These are phyloP conservation scores for Aspergillus diversus DNA, from an alignment of 495 filamentous ascomycete species.

Conservation along the genomic window DNA sequence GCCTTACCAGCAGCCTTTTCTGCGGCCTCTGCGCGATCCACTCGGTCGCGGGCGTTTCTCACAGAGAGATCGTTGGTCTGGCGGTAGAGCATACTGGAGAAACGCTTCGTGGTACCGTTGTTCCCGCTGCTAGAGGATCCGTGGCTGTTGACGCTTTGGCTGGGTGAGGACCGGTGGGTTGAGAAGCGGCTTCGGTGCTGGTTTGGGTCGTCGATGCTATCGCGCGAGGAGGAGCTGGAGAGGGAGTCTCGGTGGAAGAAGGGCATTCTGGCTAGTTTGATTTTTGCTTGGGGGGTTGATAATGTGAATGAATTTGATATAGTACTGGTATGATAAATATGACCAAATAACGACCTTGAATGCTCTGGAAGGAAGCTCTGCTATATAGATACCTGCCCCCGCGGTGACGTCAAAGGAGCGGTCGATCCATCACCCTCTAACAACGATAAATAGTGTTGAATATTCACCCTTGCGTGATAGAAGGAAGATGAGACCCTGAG, in stretches of 20 bases:
- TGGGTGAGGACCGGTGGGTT: conserved; percentile 21
- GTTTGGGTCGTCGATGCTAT: conserved; percentile 24
- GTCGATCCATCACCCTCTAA: too few relatives aligned
- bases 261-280: conserved; percentile 22
- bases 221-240: conserved; percentile 24
- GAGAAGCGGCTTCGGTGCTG: conserved; percentile 16
- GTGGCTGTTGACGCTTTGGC: conserved; percentile 16
- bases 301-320: too few relatives aligned
- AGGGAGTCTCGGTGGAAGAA: conserved; percentile 35
- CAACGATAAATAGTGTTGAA: too few relatives aligned
- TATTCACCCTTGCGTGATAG: too few relatives aligned
- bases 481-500: too few relatives aligned
- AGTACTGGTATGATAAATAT: too few relatives aligned
- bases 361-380: too few relatives aligned
- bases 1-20: conserved; percentile 65
- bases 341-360: too few relatives aligned
- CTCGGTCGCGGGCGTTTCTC: conserved; percentile 56
- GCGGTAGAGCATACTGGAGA: conserved; percentile 31
- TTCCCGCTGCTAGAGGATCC: conserved; percentile 27
- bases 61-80: conserved; percentile 61
- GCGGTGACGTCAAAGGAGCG: too few relatives aligned
- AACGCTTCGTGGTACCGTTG: conserved; percentile 34
- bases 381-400: too few relatives aligned
- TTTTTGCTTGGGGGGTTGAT: too few relatives aligned
- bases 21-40: conserved; percentile 47